phyloP scores from a whole-genome alignment of 164 flowering plant species.

The Aristolochia californica region DNA sequence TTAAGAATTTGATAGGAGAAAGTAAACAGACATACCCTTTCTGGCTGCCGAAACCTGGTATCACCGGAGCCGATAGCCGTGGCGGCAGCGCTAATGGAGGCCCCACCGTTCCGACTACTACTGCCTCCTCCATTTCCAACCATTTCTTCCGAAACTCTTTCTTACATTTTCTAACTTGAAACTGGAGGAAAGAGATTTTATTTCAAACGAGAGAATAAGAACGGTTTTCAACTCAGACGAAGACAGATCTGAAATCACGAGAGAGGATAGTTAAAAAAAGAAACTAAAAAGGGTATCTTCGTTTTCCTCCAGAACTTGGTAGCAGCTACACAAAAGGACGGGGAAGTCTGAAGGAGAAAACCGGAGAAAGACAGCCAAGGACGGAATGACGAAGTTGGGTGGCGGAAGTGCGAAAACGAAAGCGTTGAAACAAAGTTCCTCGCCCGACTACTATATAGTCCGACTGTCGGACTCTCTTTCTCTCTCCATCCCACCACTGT shows the following conservation, averaged over 20 bases:
- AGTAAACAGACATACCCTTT: constrained; percentile 14
- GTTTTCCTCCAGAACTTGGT: too few relatives aligned
- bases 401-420: neutral
- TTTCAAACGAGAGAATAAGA: neutral
- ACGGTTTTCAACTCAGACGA: neutral
- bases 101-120: constrained; percentile 12
- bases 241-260: neutral
- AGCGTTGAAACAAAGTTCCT: too few relatives aligned
- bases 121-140: constrained; percentile 19
- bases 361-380: neutral
- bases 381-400: neutral
- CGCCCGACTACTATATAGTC: too few relatives aligned
- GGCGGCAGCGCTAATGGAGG: constrained; percentile 19
- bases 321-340: neutral
- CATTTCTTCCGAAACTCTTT: constrained; percentile 9
- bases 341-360: neutral
- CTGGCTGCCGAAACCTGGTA: constrained; percentile 14
- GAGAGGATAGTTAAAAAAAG: neutral
- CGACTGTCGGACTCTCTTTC: neutral
- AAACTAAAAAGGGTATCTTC: too few relatives aligned
- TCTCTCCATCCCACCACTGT: too few relatives aligned
- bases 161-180: constrained; percentile 13
- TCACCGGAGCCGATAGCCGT: constrained; percentile 19
- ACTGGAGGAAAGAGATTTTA: too few relatives aligned
- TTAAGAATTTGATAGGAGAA: too few relatives aligned